These are phyloP conservation scores for Hevea brasiliensis DNA, from an alignment of 345 rosid species.

Conservation along the genomic window DNA sequence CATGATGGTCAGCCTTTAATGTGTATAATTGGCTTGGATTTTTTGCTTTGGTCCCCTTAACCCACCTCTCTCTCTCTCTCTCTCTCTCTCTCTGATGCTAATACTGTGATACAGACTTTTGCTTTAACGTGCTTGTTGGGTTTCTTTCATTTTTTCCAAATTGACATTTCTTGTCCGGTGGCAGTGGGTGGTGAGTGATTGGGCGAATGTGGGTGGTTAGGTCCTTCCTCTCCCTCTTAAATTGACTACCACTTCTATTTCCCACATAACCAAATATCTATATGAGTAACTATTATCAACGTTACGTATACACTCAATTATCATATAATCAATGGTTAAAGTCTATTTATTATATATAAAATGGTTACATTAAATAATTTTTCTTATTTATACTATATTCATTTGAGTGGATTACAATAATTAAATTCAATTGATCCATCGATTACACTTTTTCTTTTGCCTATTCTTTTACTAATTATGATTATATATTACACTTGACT, in stretches of 20 bases:
- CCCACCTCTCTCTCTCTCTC: not conserved
- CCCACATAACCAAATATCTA: no score
- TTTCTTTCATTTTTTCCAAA: constrained; percentile 43
- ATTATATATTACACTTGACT: no score
- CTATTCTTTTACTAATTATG: no score
- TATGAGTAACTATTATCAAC: no score
- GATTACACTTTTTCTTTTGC: no score
- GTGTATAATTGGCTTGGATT: constrained; percentile 12
- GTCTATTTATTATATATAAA: no score
- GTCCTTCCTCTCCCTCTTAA: constrained; percentile 16
- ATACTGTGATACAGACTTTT: not conserved
- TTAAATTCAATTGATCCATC: no score
- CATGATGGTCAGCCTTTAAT: constrained; percentile 4
- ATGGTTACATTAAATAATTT: no score
- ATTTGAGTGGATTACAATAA: no score
- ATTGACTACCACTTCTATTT: constrained; percentile 7
- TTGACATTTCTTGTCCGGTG: constrained; percentile 40
- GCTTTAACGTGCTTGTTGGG: constrained; percentile 44
- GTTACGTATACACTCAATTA: no score
- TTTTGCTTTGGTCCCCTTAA: constrained; percentile 36
- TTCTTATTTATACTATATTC: no score
- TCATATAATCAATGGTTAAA: no score
- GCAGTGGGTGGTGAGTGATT: constrained; percentile 13
- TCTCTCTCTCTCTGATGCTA: not conserved
- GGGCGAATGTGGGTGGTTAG: not conserved